Evolutionary conservation across 139 green algal species (phyloP), one percentile per base, ranked within the genome.

Genomic region (Coelastrella sp.): DNA sequence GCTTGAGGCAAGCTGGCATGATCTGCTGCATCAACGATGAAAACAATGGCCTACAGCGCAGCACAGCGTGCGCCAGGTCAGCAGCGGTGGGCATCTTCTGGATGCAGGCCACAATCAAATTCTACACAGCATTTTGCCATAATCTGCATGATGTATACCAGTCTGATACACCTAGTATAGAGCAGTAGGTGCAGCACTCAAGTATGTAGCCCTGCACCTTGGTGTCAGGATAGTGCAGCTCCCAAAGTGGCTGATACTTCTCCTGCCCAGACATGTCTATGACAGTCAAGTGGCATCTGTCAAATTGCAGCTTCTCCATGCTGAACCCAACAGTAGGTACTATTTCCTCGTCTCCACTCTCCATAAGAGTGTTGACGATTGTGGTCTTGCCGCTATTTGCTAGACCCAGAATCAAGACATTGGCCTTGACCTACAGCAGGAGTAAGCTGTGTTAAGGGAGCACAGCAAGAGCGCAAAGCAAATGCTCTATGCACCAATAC

Each of bases 211-310:
- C 17, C 7, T 83, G 14, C 77, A 83, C 87, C 90, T 95, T 80
- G 11, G 64, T 77, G 19, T 94, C 90, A 17, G 89, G 73, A 86
- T 94, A 95, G 86, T 94, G 94, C 64, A 85, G 83, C 83, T 93
- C 82, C 93, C 93, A 95, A 57, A 95, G 93, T 75, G 90, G 65
- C 23, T 90, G 90, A 90, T 95, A 95, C 81, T 89, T 91, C 73
- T 75, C 54, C 81, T 93, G 90, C 6, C 93, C 93, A 16, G 92
- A 94, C 93, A 95, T 94, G 85, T 95, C 93, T 83, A 94, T 88
- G 5, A 94, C 91, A 4, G 90, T 94, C 60, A 95, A 86, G 68
- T 90, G 86, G 73, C 73, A 85, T 16, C 84, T 71, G 20, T 84
- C 23, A 71, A 94, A 78, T 13, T 61, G n/a, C 6, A 94, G 90